phyloP scores from a whole-genome alignment of 345 rosid genomes.

The Murraya koenigii region DNA sequence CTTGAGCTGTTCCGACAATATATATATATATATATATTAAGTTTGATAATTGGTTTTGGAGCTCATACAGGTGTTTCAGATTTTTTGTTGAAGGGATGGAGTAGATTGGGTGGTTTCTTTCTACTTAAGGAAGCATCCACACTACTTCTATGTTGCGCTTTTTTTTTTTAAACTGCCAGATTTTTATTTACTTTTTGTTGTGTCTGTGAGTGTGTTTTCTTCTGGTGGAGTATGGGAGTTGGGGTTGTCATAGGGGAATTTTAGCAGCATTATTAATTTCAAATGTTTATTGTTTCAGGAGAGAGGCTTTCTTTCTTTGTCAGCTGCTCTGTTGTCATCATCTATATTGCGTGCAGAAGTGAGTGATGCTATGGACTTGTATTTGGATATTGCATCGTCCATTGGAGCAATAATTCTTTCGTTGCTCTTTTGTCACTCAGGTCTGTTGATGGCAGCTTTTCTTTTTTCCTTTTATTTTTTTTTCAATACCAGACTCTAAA shows the following conservation, averaged over 20 bases:
- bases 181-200: neutral
- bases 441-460: constrained; percentile 33
- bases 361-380: constrained; percentile 48
- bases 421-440: constrained; percentile 76
- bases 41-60: neutral
- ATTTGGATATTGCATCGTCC: constrained; percentile 60
- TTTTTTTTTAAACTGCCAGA: neutral
- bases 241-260: constrained; percentile 1
- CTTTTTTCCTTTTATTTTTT: neutral
- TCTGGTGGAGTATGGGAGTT: neutral
- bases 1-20: neutral
- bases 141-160: neutral
- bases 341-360: constrained; percentile 50
- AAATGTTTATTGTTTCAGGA: constrained; percentile 60
- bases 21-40: too few relatives aligned
- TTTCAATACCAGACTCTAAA: neutral
- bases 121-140: neutral
- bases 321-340: constrained; percentile 88
- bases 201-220: neutral
- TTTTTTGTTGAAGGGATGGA: neutral
- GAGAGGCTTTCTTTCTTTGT: constrained; percentile 93
- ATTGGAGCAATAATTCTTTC: constrained; percentile 81
- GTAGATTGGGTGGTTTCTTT: neutral
- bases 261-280: constrained; percentile 13
- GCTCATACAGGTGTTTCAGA: neutral